Conservation (phyloP, 2,329 filamentous ascomycete species). For the Talaromyces marneffei region DNA sequence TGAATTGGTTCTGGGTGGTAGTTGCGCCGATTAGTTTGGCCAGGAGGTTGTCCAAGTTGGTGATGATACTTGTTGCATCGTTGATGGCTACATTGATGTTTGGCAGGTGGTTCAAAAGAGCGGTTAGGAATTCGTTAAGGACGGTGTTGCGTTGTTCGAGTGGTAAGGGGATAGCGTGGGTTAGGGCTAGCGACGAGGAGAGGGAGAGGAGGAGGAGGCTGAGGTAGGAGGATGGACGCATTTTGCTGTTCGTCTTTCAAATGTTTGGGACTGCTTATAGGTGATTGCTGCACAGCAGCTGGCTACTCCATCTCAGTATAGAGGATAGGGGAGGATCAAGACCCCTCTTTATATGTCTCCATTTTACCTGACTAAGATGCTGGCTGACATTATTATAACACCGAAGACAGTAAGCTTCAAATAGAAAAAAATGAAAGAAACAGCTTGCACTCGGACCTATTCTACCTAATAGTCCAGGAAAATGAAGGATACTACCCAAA, state of each 20-base stretch:
- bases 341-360: neutral
- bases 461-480: neutral
- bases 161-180: neutral
- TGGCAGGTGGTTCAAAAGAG: slow-evolving; percentile 14
- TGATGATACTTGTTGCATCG: slow-evolving; percentile 8
- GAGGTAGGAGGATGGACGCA: neutral
- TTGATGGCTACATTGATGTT: slow-evolving; percentile 11
- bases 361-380: neutral
- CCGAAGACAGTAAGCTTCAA: neutral
- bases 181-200: neutral
- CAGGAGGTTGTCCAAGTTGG: slow-evolving; percentile 13
- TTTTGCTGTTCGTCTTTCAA: neutral
- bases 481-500: neutral
- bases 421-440: neutral
- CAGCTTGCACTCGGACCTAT: neutral
- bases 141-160: slow-evolving; percentile 2
- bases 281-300: neutral
- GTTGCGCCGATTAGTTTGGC: slow-evolving; percentile 11
- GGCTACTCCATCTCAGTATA: neutral
- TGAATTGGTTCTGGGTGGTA: slow-evolving; percentile 17
- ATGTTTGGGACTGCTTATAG: neutral
- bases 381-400: neutral
- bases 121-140: slow-evolving; percentile 15
- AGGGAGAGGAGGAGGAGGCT: slow-evolving; percentile 2
- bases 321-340: neutral